A percentile compares a stretch with the other conserved stretches of the same genome.
phyloP scores from a whole-genome alignment of 1,284 basidiomycete species.

The Lentinula novae-zelandiae region DNA sequence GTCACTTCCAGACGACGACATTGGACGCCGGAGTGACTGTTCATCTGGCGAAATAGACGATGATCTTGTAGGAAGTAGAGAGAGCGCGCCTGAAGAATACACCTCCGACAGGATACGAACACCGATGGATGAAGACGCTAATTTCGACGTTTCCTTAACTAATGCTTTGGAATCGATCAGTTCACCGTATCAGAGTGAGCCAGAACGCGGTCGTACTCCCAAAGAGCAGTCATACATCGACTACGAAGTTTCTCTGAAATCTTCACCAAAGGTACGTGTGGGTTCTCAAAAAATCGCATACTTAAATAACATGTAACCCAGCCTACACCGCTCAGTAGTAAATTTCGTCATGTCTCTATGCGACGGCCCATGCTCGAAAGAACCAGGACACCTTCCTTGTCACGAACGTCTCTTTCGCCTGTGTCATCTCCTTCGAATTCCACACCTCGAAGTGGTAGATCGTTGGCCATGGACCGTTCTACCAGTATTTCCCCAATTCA shows the following conservation, averaged over 20 bases:
- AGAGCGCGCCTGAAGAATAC: constrained; percentile 48
- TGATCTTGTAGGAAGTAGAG: constrained; percentile 33
- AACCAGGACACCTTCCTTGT: constrained; percentile 69
- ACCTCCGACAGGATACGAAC: constrained; percentile 35
- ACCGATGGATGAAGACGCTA: constrained; percentile 28
- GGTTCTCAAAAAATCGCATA: background rate
- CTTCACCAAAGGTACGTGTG: constrained; percentile 58
- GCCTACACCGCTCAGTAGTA: constrained; percentile 66
- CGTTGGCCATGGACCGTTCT: constrained; percentile 31
- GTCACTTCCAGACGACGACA: constrained; percentile 41
- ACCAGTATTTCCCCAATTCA: constrained; percentile 43
- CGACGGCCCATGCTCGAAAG: constrained; percentile 32
- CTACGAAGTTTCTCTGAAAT: constrained; percentile 57
- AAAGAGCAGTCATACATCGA: constrained; percentile 44
- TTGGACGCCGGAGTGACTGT: constrained; percentile 21
- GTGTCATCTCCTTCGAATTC: constrained; percentile 59
- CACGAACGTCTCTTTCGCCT: constrained; percentile 59
- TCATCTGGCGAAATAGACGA: constrained; percentile 31
- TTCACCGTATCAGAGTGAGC: constrained; percentile 41
- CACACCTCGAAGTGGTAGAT: constrained; percentile 56
- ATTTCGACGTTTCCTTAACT: constrained; percentile 43
- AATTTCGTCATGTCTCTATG: constrained; percentile 49
- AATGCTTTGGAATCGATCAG: constrained; percentile 58
- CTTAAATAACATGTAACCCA: constrained; percentile 22
- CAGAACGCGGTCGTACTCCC: constrained; percentile 36